Conservation (phyloP, 768 basidiomycete genomes). For the Trichaptum fuscoviolaceum region DNA sequence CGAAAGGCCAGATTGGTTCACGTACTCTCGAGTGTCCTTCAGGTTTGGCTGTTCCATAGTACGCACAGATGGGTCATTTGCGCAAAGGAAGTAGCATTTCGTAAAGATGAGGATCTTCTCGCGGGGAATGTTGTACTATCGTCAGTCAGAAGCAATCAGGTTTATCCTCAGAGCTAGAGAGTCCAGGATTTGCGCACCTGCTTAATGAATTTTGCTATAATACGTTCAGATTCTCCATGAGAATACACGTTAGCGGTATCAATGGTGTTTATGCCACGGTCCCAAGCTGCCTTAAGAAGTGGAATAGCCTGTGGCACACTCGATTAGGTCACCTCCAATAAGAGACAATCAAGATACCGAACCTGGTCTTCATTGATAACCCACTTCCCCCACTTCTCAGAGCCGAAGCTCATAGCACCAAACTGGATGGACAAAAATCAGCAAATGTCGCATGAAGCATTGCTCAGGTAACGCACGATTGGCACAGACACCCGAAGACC, state of each 20-base stretch:
- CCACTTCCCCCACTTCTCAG: constrained; percentile 17
- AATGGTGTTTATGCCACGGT: constrained; percentile 12
- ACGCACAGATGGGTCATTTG: constrained; percentile 5
- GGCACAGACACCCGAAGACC: constrained; percentile 18
- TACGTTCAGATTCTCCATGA: constrained; percentile 10
- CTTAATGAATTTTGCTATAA: constrained; percentile 10
- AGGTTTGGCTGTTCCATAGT: background rate
- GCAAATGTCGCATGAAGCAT: background rate
- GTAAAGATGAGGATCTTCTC: constrained; percentile 22
- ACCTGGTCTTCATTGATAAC: constrained; percentile 17
- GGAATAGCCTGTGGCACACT: constrained; percentile 6
- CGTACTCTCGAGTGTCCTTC: constrained; percentile 10
- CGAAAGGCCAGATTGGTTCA: constrained; percentile 16
- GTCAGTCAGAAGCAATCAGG: background rate
- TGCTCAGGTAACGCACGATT: constrained; percentile 11
- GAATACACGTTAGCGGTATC: constrained; percentile 12
- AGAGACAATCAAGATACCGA: background rate
- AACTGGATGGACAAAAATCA: constrained; percentile 12
- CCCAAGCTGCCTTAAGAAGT: constrained; percentile 9
- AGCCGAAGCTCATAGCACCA: constrained; percentile 24
- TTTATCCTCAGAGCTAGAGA: background rate
- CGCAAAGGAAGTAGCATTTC: constrained; percentile 16
- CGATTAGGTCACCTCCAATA: background rate
- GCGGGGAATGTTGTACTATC: constrained; percentile 24
- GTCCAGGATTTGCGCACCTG: constrained; percentile 2